Percentiles rank a stretch among this genome's conserved stretches.
Conservation (phyloP, 176 grass and related monocot species). For the Cocos nucifera region DNA sequence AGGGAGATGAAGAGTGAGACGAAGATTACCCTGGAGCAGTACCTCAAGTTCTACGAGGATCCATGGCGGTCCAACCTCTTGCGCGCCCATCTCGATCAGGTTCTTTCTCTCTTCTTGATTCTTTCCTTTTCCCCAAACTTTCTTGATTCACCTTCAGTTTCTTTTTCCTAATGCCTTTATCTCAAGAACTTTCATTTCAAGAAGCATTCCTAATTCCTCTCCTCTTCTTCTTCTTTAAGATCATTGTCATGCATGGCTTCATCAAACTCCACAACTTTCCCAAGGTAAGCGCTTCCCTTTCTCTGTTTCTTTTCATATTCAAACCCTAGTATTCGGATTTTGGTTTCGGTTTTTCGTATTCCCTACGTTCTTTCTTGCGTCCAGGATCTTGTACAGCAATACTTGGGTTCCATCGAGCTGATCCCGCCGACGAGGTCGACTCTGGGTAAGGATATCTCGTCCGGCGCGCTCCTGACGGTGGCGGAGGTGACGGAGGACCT, state of each 20-base stretch:
- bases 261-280: background rate
- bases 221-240: background rate
- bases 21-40: constrained; percentile 1
- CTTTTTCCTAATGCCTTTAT: too few species aligned
- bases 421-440: constrained; percentile 2
- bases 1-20: background rate
- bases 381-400: background rate
- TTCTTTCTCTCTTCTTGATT: background rate
- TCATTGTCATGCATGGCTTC: constrained; percentile 5
- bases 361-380: too few species aligned
- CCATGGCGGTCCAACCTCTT: background rate
- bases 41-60: constrained; percentile 4
- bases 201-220: too few species aligned
- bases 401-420: background rate
- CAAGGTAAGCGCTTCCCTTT: background rate
- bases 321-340: too few species aligned
- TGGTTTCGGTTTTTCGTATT: too few species aligned
- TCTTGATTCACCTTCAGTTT: too few species aligned
- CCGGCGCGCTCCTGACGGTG: background rate
- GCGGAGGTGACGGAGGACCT: constrained; percentile 7
- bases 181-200: too few species aligned
- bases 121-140: too few species aligned
- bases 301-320: too few species aligned
- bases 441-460: background rate
- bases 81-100: background rate